phyloP scores from a whole-genome alignment of 2,329 filamentous ascomycete genomes.

The Amesomyces nigricolor region DNA sequence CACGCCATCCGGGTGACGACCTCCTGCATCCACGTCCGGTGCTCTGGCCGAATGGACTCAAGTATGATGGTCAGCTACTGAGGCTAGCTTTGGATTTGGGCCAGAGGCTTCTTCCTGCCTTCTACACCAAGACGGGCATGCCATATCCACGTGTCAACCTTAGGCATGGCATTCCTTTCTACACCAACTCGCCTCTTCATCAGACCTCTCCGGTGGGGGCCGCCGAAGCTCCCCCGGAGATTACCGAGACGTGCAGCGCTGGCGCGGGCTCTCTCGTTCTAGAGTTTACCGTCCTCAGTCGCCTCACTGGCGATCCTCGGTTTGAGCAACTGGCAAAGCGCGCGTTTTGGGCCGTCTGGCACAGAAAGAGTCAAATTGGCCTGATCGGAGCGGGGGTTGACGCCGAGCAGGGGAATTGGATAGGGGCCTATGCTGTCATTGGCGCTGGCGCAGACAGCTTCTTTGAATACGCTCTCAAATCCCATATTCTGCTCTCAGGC shows the following conservation, averaged over 20 bases:
- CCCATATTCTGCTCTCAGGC: conserved; percentile 82
- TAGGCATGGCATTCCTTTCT: conserved; percentile 85
- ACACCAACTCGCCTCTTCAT: conserved; percentile 77
- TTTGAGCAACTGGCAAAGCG: conserved; percentile 87
- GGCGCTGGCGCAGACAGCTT: conserved; percentile 97
- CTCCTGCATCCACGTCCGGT: conserved; percentile 51
- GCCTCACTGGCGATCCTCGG: conserved; percentile 77
- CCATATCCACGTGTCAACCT: conserved; percentile 94
- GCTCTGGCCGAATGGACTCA: conserved; percentile 68
- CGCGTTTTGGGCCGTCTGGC: conserved; percentile 98
- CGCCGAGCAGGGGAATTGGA: conserved; percentile 85
- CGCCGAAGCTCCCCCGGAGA: conserved; percentile 51
- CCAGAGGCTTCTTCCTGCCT: conserved; percentile 79
- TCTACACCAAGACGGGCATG: conserved; percentile 83
- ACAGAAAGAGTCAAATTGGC: conserved; percentile 74
- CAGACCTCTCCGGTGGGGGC: conserved; percentile 39
- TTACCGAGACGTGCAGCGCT: conserved; percentile 94
- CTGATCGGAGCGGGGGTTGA: conserved; percentile 85
- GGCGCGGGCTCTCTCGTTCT: conserved; percentile 93
- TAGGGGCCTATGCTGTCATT: conserved; percentile 83
- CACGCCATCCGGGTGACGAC: conserved; percentile 38
- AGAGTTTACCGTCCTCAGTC: conserved; percentile 85
- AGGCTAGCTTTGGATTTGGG: conserved; percentile 84
- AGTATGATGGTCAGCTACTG: conserved; percentile 84
- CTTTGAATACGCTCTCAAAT: conserved; percentile 96